Conservation (phyloP, 2,329 filamentous ascomycete genomes). For the Aspergillus niger region DNA sequence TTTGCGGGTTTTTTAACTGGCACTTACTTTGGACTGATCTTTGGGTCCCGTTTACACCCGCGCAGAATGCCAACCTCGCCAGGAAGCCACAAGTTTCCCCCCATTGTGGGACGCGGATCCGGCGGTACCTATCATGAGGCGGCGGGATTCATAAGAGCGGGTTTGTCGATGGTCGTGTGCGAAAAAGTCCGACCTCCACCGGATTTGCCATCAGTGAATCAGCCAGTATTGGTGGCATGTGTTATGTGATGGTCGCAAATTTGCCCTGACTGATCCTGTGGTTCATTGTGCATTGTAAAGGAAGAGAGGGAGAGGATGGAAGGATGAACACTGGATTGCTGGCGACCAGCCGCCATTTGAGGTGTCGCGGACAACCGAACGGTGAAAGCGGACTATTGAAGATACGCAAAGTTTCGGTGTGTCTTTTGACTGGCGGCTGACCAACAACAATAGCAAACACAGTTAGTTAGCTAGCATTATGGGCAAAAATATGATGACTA, state of each 20-base stretch:
- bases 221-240: neutral
- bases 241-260: neutral
- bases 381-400: conserved; percentile 12
- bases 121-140: conserved; percentile 35
- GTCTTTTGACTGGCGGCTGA: conserved; percentile 1
- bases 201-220: conserved; percentile 13
- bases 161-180: conserved; percentile 20
- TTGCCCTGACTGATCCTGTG: neutral
- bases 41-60: conserved; percentile 25
- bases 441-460: conserved; percentile 9
- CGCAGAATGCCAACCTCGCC: conserved; percentile 21
- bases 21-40: conserved; percentile 13
- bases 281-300: neutral
- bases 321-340: neutral
- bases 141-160: conserved; percentile 23
- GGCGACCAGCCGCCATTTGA: conserved; percentile 3
- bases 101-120: conserved; percentile 34
- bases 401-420: conserved; percentile 27
- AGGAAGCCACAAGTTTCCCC: conserved; percentile 28
- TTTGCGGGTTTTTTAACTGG: conserved; percentile 10
- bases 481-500: neutral
- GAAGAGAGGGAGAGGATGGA: neutral
- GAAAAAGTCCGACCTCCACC: conserved; percentile 12
- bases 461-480: neutral
- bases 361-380: conserved; percentile 11